Percentiles rank a stretch among this genome's conserved stretches.
Evolutionary conservation across 2,329 filamentous ascomycete genomes (phyloP).

Genomic region (Neofusicoccum laricinum): DNA sequence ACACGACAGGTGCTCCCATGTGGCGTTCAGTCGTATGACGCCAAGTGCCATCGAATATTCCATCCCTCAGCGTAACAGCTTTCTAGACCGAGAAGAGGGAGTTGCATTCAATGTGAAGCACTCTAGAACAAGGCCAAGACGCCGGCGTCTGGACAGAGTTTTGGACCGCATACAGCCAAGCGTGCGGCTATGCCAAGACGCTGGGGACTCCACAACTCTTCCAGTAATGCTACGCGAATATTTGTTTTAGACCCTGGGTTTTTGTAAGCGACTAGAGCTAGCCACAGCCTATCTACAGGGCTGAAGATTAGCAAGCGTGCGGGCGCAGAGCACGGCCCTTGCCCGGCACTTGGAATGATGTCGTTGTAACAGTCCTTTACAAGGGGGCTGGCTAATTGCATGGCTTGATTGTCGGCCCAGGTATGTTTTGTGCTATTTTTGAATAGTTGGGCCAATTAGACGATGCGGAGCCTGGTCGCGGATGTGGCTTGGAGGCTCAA

Average conservation of each 20-base stretch:
- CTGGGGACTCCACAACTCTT: neutral
- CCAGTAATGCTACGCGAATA: neutral
- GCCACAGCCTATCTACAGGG: neutral
- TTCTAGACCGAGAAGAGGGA: neutral
- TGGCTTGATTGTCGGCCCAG: neutral
- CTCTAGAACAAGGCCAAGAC: neutral
- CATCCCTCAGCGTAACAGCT: neutral
- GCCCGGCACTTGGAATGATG: neutral
- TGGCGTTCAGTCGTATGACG: neutral
- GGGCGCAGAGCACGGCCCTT: neutral
- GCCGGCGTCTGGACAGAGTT: slow-evolving; percentile 1
- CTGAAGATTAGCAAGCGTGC: neutral
- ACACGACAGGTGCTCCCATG: neutral
- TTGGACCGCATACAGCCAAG: neutral
- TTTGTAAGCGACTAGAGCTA: neutral
- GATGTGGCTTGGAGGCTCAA: neutral
- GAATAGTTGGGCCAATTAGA: neutral
- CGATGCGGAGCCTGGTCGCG: neutral
- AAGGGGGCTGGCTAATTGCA: neutral
- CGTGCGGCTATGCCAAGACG: neutral
- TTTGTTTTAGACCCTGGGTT: neutral
- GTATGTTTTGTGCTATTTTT: neutral
- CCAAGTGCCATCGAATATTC: neutral
- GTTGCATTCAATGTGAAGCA: neutral
- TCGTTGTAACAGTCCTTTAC: too few species aligned